These are phyloP conservation scores for Suillus subaureus DNA, from an alignment of 768 basidiomycete species.

Conservation along the genomic window DNA sequence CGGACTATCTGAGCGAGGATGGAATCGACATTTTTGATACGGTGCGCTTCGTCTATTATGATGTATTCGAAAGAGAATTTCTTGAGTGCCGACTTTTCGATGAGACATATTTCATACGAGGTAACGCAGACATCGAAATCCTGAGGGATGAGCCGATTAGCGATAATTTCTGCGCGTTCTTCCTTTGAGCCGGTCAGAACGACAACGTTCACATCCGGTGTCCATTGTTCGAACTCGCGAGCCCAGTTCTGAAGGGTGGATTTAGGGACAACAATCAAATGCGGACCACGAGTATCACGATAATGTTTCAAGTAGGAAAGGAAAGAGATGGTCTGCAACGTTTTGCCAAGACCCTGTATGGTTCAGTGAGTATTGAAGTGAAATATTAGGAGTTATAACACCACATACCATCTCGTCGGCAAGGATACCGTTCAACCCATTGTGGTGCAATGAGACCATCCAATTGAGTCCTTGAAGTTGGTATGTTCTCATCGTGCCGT, in stretches of 20 bases:
- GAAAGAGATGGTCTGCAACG: conserved; percentile 97
- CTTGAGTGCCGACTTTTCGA: conserved; percentile 89
- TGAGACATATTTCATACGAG: conserved; percentile 95
- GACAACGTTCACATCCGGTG: conserved; percentile 82
- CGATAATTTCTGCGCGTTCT: conserved; percentile 83
- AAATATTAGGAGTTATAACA: background rate
- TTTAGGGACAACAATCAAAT: conserved; percentile 97
- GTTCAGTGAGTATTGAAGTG: conserved; percentile 10
- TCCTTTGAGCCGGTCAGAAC: conserved; percentile 87
- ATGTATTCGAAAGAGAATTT: conserved; percentile 98
- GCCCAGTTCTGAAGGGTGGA: conserved; percentile 97
- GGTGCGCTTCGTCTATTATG: conserved; percentile 97
- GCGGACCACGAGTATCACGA: conserved; percentile 74
- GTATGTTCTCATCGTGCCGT: conserved; percentile 89
- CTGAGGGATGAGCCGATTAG: conserved; percentile 75
- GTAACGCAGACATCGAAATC: conserved; percentile 96
- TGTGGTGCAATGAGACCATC: conserved; percentile 96
- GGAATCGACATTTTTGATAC: conserved; percentile 98
- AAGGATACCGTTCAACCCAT: conserved; percentile 94
- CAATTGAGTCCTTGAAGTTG: conserved; percentile 96
- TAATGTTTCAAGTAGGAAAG: conserved; percentile 92
- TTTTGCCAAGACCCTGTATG: conserved; percentile 91
- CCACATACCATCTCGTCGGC: conserved; percentile 88
- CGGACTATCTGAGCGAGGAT: conserved; percentile 94
- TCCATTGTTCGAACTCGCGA: conserved; percentile 91